A percentile compares a stretch with the other conserved stretches of the same genome.
phyloP scores from a whole-genome alignment of 768 basidiomycete genomes.

The Rhodocollybia butyracea region DNA sequence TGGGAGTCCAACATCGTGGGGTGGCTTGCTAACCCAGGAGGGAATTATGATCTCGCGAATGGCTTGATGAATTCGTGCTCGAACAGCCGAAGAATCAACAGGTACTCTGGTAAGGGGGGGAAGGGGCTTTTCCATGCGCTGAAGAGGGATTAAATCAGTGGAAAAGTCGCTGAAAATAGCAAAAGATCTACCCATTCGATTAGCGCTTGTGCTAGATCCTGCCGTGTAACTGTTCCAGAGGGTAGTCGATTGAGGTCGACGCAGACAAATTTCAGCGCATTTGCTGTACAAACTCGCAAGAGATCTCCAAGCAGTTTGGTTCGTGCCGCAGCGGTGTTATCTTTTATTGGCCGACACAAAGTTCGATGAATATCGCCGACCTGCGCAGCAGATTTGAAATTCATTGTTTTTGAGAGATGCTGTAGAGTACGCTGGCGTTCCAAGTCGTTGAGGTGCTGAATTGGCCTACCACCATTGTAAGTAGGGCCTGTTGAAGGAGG shows the following conservation, averaged over 20 bases:
- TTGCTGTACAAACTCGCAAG: no score
- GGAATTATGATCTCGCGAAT: not conserved
- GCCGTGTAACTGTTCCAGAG: not conserved
- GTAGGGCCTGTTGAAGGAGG: no score
- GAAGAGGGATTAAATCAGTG: not conserved
- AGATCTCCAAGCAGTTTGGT: no score
- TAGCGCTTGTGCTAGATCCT: not conserved
- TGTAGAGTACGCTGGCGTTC: no score
- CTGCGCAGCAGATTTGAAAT: no score
- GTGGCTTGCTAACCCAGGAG: conserved; percentile 8
- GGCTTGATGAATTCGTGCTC: not conserved
- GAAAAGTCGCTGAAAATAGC: no score
- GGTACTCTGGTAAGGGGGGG: not conserved
- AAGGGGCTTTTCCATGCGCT: not conserved
- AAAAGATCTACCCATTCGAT: not conserved
- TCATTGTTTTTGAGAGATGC: no score
- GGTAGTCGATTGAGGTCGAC: not conserved
- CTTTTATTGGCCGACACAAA: not conserved
- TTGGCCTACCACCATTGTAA: no score
- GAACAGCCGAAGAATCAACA: not conserved
- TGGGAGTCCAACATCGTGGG: conserved; percentile 6
- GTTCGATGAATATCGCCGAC: not conserved
- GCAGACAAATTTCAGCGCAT: not conserved
- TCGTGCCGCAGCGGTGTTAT: no score
- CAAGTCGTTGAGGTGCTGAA: no score